Evolutionary conservation across 2,329 filamentous ascomycete genomes (phyloP).

Genomic region (Talaromyces sp.): DNA sequence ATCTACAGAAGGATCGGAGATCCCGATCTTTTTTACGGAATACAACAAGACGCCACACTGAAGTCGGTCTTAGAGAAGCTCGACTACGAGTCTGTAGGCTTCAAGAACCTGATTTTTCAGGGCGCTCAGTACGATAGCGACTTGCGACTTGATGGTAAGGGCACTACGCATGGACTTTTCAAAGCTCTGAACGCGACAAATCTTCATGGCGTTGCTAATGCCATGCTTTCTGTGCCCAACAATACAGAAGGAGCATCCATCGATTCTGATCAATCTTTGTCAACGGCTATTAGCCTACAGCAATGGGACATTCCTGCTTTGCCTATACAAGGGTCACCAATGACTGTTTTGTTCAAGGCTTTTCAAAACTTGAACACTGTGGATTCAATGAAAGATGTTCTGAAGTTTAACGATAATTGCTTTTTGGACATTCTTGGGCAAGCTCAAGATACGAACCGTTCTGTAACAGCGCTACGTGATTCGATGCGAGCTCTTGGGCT

Average conservation of each 20-base stretch:
- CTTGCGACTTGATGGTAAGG: constrained; percentile 56
- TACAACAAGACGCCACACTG: constrained; percentile 73
- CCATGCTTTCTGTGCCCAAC: constrained; percentile 63
- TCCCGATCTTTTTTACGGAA: constrained; percentile 91
- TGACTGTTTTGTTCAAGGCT: constrained; percentile 70
- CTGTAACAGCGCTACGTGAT: constrained; percentile 47
- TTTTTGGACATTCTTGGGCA: constrained; percentile 47
- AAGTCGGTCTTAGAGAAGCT: constrained; percentile 73
- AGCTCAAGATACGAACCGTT: constrained; percentile 35
- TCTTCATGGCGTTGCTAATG: constrained; percentile 78
- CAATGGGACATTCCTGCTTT: constrained; percentile 81
- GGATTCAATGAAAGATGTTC: constrained; percentile 52
- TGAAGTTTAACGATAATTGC: constrained; percentile 60
- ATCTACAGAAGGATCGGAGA: constrained; percentile 95
- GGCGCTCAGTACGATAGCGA: constrained; percentile 88
- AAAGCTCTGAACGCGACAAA: constrained; percentile 76
- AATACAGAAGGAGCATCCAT: constrained; percentile 47
- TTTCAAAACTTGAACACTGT: constrained; percentile 75
- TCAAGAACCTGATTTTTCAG: constrained; percentile 83
- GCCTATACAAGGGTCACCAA: constrained; percentile 58
- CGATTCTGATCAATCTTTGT: constrained; percentile 68
- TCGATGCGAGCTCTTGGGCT: constrained; percentile 65
- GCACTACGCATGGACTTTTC: constrained; percentile 67
- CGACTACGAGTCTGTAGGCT: constrained; percentile 83
- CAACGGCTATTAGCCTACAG: constrained; percentile 75